Percentiles rank a stretch among this genome's conserved stretches.
Conservation (phyloP, 192 early-diverging fungal species). For the Backusella sp. region DNA sequence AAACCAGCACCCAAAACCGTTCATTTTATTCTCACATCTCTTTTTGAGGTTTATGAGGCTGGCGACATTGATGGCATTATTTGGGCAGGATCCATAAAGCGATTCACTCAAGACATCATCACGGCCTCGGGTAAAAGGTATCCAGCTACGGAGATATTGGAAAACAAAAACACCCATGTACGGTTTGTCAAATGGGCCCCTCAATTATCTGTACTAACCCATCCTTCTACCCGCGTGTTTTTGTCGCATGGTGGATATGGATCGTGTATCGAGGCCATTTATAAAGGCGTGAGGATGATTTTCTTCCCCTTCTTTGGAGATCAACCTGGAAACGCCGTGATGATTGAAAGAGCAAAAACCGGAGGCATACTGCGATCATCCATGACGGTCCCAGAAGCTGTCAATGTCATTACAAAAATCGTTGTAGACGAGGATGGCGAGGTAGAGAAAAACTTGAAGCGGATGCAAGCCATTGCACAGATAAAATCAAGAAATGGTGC, state of each 20-base stretch:
- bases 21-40: constrained; percentile 21
- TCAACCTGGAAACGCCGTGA: constrained; percentile 1
- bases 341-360: not conserved
- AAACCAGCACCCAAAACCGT: constrained; percentile 1
- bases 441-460: not conserved
- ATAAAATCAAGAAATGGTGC: not conserved
- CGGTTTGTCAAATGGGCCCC: not conserved
- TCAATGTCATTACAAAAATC: not conserved
- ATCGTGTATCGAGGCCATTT: not conserved
- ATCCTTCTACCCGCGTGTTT: constrained; percentile 9
- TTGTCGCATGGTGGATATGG: constrained; percentile 18
- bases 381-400: not conserved
- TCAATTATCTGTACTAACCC: not conserved
- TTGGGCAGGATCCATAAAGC: constrained; percentile 19
- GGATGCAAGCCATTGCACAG: constrained; percentile 11
- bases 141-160: not conserved
- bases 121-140: not conserved
- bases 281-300: constrained; percentile 21
- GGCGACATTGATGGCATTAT: constrained; percentile 34
- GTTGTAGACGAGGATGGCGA: not conserved
- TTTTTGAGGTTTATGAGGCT: constrained; percentile 17
- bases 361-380: not conserved
- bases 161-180: not conserved
- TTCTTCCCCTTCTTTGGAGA: constrained; percentile 25
- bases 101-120: not conserved